phyloP scores from a whole-genome alignment of 2,329 filamentous ascomycete species.

The Beauveria caledonica region DNA sequence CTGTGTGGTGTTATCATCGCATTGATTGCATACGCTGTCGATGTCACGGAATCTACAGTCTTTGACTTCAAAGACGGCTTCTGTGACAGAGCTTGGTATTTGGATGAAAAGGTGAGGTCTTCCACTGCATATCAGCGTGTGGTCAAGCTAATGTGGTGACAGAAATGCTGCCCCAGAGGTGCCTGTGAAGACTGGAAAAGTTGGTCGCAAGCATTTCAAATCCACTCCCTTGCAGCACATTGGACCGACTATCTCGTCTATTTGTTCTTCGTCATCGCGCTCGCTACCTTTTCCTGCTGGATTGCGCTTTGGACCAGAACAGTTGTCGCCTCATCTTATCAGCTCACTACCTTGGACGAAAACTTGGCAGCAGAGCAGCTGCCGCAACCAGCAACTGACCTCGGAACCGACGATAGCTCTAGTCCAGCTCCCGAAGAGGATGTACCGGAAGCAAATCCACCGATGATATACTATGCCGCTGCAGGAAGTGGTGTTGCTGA shows the following conservation, averaged over 20 bases:
- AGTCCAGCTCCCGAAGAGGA: conserved; percentile 33
- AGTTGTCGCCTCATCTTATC: conserved; percentile 80
- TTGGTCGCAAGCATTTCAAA: conserved; percentile 44
- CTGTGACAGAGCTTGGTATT: conserved; percentile 63
- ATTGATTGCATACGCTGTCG: conserved; percentile 77
- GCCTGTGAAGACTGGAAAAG: conserved; percentile 48
- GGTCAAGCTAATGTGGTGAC: conserved; percentile 12
- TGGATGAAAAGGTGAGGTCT: conserved; percentile 56
- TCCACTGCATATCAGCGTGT: too few species aligned
- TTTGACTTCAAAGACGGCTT: conserved; percentile 92
- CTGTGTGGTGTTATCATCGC: conserved; percentile 83
- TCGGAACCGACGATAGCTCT: conserved; percentile 35
- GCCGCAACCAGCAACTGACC: conserved; percentile 30
- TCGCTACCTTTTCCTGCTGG: conserved; percentile 66
- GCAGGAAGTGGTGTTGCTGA: conserved; percentile 95
- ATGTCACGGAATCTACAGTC: conserved; percentile 74
- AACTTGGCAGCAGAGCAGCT: conserved; percentile 66
- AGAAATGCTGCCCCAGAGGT: conserved; percentile 48
- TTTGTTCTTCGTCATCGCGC: conserved; percentile 58
- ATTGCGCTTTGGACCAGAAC: conserved; percentile 89
- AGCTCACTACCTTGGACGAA: conserved; percentile 82
- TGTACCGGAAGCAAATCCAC: conserved; percentile 36
- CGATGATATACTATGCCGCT: conserved; percentile 92
- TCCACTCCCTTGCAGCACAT: conserved; percentile 36
- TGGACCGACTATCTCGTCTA: conserved; percentile 76